These are phyloP conservation scores for Eucalyptus paniculata DNA, from an alignment of 345 rosid genomes.

Conservation along the genomic window DNA sequence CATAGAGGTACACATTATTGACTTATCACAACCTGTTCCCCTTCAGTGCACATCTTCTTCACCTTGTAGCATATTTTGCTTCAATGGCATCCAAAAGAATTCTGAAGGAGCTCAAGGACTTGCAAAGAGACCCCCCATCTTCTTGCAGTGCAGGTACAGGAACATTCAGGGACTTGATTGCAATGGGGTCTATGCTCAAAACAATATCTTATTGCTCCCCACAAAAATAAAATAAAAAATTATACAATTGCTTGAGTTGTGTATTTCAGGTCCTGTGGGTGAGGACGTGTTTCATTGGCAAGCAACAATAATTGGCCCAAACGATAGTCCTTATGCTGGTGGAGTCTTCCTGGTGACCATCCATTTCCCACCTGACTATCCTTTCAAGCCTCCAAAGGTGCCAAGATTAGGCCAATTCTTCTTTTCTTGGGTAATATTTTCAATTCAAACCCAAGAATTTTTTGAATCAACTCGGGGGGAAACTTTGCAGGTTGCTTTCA, in stretches of 20 bases:
- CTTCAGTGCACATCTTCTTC: background rate
- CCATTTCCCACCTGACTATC: background rate
- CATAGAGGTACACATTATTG: background rate
- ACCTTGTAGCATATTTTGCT: background rate
- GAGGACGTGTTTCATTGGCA: background rate
- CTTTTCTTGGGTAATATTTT: background rate
- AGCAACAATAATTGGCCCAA: background rate
- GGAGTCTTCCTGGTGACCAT: background rate
- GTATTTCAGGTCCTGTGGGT: background rate
- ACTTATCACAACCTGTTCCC: background rate
- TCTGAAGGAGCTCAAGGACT: background rate
- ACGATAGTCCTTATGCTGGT: background rate
- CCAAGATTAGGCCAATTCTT: background rate
- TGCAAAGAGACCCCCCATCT: background rate
- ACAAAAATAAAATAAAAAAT: background rate
- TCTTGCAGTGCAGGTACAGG: background rate
- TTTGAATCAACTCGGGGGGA: background rate
- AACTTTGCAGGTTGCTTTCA: background rate
- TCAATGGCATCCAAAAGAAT: background rate
- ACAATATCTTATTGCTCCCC: background rate
- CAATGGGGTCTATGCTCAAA: background rate
- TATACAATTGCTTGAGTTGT: background rate
- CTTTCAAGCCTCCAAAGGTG: background rate
- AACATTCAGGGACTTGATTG: background rate
- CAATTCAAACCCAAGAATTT: background rate